Percentiles rank a stretch among this genome's conserved stretches.
phyloP scores from a whole-genome alignment of 78 protist species.

The Dictyostelium capitatum region DNA sequence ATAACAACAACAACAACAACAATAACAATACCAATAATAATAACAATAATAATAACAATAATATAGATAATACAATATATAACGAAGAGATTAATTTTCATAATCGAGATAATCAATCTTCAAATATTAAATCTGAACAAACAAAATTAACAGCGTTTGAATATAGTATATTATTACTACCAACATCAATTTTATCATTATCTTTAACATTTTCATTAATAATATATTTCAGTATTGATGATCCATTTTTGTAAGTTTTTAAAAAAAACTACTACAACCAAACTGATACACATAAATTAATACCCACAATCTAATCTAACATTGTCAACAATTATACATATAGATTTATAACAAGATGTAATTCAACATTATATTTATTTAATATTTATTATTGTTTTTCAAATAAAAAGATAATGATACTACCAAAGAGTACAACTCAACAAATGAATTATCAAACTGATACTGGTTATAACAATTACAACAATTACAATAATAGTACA shows the following conservation, averaged over 20 bases:
- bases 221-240: constrained; percentile 22
- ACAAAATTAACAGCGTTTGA: background rate
- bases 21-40: background rate
- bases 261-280: background rate
- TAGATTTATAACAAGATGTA: constrained; percentile 22
- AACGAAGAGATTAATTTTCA: background rate
- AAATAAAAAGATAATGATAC: constrained; percentile 20
- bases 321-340: background rate
- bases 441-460: constrained; percentile 1
- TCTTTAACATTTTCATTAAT: constrained; percentile 12
- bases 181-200: background rate
- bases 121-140: background rate
- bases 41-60: background rate
- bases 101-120: constrained; percentile 13
- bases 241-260: constrained; percentile 26
- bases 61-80: background rate
- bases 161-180: constrained; percentile 8
- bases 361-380: constrained; percentile 9
- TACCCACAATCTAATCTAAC: background rate
- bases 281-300: too few species aligned
- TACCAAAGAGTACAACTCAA: constrained; percentile 1
- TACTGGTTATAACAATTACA: background rate
- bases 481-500: background rate
- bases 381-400: constrained; percentile 23
- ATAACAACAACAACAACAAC: background rate